Evolutionary conservation across 192 early-diverging fungal genomes (phyloP), one percentile per base, ranked within the genome.

Genomic region (Lobosporangium transversale): DNA sequence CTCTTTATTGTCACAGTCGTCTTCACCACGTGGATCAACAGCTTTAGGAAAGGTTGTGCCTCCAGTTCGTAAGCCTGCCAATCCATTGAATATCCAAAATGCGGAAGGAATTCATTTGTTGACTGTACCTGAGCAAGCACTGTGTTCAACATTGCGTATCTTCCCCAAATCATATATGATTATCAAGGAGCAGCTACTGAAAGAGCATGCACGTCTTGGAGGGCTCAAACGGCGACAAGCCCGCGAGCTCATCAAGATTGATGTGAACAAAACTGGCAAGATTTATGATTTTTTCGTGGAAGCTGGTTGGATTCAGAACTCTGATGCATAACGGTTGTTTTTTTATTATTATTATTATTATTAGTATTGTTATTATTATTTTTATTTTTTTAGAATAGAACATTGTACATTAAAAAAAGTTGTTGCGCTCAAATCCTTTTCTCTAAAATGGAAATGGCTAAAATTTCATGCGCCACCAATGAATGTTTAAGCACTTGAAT

Each of bases 281-380:
- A 89, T 99, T 10, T 97, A 92, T 66, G 94, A 98, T 66, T 97
- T 97, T 78, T 99, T 97, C 75, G 89, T 96, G 10, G 88, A 92
- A 58, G 92, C 85, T 75, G 95, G 96, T 7, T 98, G 97, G 97
- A 92, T 98, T 75, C 89, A 90, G 50, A 75, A 68, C 44, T 68
- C 66, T 15, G 66, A 79, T 69, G 76, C 68, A 1, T 76, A 57
- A 40, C 49, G 15, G 15, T 50, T 21, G 10, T 50, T 21, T 24
- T 21, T 50, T 10, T 10, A 21, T 50, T 10, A 20, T 21, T 23
- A 10, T 21, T 50, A 44, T 59, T 17, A 30, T 3, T 21, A 48
- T 18, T 9, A 31, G 37, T 35, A 51, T n/a, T n/a, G n/a, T n/a
- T n/a, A n/a, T n/a, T n/a, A n/a, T n/a, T n/a, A n/a, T n/a, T n/a